phyloP scores from a whole-genome alignment of 257 asterid species.

The Anisodus acutangulus region DNA sequence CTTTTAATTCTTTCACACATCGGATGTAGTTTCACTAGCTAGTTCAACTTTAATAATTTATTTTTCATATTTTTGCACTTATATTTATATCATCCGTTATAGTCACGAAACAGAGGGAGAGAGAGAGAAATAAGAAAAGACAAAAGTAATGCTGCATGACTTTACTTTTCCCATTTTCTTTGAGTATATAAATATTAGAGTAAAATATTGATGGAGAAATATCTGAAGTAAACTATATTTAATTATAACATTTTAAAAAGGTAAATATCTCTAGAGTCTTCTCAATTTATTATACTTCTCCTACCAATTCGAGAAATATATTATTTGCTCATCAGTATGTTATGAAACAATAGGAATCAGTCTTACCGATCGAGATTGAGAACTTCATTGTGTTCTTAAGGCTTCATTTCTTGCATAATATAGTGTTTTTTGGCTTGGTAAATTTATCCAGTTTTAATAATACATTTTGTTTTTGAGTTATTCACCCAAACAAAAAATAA shows the following conservation, averaged over 20 bases:
- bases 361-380: not conserved
- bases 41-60: not conserved
- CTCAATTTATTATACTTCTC: not conserved
- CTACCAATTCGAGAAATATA: not conserved
- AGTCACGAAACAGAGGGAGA: not conserved
- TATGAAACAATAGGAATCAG: not conserved
- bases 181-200: not conserved
- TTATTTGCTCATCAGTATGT: not conserved
- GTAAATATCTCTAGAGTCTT: not conserved
- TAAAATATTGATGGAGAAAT: not conserved
- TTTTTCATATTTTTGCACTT: not conserved
- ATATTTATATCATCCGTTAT: not conserved
- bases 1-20: not conserved
- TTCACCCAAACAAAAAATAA: not conserved
- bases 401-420: not conserved
- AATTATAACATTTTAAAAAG: not conserved
- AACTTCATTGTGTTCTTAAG: not conserved
- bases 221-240: not conserved
- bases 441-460: not conserved
- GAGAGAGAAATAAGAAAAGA: slow-evolving; percentile 8
- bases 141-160: slow-evolving; percentile 16
- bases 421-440: not conserved
- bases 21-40: not conserved
- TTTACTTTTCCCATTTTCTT: not conserved
- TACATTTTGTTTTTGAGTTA: not conserved